Evolutionary conservation across 169 alveolate genomes (phyloP).

Genomic region (Plasmodium ovale): DNA sequence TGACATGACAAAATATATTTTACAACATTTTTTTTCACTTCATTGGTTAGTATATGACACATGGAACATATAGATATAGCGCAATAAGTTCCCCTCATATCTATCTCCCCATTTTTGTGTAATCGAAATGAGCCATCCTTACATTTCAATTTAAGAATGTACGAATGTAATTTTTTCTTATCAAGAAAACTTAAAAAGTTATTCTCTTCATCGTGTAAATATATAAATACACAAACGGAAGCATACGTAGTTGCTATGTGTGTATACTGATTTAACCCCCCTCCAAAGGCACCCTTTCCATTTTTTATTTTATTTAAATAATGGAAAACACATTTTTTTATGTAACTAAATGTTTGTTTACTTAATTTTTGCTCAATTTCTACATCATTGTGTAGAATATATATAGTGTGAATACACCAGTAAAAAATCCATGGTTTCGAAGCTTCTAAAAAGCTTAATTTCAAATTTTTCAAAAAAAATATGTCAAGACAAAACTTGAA

Average conservation of each 20-base stretch:
- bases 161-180: constrained; percentile 88
- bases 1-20: constrained; percentile 92
- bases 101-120: constrained; percentile 96
- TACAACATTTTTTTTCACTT: constrained; percentile 90
- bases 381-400: constrained; percentile 40
- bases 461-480: constrained; percentile 68
- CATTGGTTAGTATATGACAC: constrained; percentile 90
- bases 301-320: constrained; percentile 74
- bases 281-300: constrained; percentile 93
- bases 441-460: constrained; percentile 64
- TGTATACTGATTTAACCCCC: constrained; percentile 91
- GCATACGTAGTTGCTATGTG: constrained; percentile 95
- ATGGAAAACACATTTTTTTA: constrained; percentile 51
- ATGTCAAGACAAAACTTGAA: constrained; percentile 69
- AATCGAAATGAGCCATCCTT: constrained; percentile 92
- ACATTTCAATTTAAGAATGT: constrained; percentile 89
- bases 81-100: constrained; percentile 95
- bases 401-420: constrained; percentile 71
- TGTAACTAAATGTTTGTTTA: constrained; percentile 38
- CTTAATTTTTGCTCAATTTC: constrained; percentile 68
- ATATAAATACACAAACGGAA: constrained; percentile 87
- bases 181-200: constrained; percentile 90
- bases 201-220: constrained; percentile 78
- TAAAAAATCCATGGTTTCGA: constrained; percentile 76
- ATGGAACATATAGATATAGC: constrained; percentile 94